Percentiles rank a stretch among this genome's conserved stretches.
phyloP scores from a whole-genome alignment of 352 stramenopile species.

The Phytophthora podocarpi region DNA sequence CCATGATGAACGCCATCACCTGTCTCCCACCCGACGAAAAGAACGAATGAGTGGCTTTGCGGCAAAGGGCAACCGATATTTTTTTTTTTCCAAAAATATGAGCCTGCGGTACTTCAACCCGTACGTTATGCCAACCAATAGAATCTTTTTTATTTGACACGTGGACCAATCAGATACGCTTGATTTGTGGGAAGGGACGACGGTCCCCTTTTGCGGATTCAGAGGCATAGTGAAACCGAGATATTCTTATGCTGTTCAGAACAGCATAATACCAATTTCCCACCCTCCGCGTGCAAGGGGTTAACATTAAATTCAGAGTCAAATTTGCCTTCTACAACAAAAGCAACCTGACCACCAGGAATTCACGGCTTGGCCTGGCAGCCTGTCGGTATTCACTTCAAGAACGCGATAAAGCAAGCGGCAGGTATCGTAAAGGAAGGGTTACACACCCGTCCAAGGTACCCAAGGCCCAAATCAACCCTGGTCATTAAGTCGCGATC shows the following conservation, averaged over 20 bases:
- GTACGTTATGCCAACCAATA: neutral
- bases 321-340: no score
- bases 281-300: no score
- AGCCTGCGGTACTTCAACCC: neutral
- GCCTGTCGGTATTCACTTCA: no score
- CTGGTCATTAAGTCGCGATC: no score
- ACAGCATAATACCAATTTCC: constrained; percentile 1
- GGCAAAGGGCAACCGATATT: neutral
- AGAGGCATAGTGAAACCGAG: constrained; percentile 5
- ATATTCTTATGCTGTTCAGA: constrained; percentile 4
- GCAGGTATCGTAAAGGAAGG: no score
- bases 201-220: no score
- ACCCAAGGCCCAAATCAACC: no score
- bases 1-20: neutral
- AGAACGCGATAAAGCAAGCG: no score
- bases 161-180: neutral
- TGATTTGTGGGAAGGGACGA: neutral
- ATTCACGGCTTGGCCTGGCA: no score
- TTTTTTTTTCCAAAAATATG: neutral
- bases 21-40: neutral
- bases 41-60: constrained; percentile 3
- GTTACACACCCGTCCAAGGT: no score
- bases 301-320: no score
- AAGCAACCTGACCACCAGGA: no score
- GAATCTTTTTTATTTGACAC: neutral